Evolutionary conservation across 2,329 filamentous ascomycete genomes (phyloP), one percentile per base, ranked within the genome.

Genomic region (Cladophialophora carrionii): DNA sequence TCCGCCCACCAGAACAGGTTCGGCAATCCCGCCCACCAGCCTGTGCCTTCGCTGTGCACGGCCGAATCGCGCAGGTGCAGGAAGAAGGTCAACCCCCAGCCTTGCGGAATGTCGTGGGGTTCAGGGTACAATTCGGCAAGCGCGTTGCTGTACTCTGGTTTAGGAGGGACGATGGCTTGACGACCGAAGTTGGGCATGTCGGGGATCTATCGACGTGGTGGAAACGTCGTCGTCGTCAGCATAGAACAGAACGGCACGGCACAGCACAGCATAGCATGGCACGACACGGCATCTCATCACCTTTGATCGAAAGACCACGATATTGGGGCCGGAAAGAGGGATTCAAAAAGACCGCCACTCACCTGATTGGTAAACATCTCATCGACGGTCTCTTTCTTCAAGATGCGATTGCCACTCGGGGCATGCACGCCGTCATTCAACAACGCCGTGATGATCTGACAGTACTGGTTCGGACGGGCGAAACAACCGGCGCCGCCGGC

Each of bases 1-100:
- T 89, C 87, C 37, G 78, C 78, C 86, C 85, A 89, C 85, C 86
- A 89, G 71, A 79, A 88, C 34, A 84, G 70, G 72, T 88, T 89
- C 3, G 84, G 74, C 32, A 88, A 70, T 0, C 87, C 87, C 1
- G 83, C 83, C 87, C 87, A 89, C 71, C 78, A 81, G 0, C 71
- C 82, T 0, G 85, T 86, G 1, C 79, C 77, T 2, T 68, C 74
- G 0, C 83, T 83, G 8, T 86, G 78, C 0, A 86, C 85, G 2
- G 85, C 85, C 0, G 73, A 69, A 0, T 67, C 67, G 31, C 64
- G 62, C n/a, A 71, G 58, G 43, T 76, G 84, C n/a, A 86, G 73
- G 78, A 88, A 83, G 61, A 87, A 86, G 0, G 81, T 83, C 54
- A 90, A 74, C 0, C 86, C 87, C 87, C 87, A 90, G 12, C 88